Base-by-base conservation (phyloP, 352 stramenopile species). In the Pythium myriotylum region DNA sequence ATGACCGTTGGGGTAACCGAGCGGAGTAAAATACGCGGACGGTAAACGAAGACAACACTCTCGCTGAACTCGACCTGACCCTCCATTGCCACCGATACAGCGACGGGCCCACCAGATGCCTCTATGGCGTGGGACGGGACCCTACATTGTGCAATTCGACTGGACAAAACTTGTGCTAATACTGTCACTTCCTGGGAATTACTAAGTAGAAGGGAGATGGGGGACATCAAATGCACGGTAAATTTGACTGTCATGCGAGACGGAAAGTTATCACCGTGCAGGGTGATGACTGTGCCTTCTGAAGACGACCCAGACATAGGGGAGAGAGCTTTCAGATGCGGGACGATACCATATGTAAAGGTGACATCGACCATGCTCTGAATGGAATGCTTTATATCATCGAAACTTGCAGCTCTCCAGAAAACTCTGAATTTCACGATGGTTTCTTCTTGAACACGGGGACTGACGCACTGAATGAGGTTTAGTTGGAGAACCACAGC, bases 1-100 rank as follows among this genome's bases (percentile, higher is more conserved):
- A 73, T 17, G 20, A 61, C 47, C 0, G 43, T 20, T 7, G 65
- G 65, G 1, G 49, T 22, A 2, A 73, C 27, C 2, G 59, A 59
- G 6, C 9, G 19, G 14, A 73, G 20, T 13, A 54, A 37, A 23
- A 63, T 23, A 20, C 53, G 62, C 1, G 59, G 16, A 0, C 42
- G 43, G 27, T 72, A 57, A 26, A 54, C 42, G 54, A 68, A 68
- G 12, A 68, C 32, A 12, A 68, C 29, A 48, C 16, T 20, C 27
- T 68, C 62, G 29, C 52, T 59, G 24, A 40, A 48, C 24, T 68
- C 61, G 13, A 5, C 24, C 1, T 26, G 8, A 8, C 14, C 46
- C n/a, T 22, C 23, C 20, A 19, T 17, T 9, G 35, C 24, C 14
- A 47, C 45, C 4, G 23, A 32, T 16, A 57, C 37, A 32, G 20